Evolutionary conservation across 148 eudicot genomes (phyloP), one percentile per base, ranked within the genome.

Genomic region (Heliosperma pusillum): DNA sequence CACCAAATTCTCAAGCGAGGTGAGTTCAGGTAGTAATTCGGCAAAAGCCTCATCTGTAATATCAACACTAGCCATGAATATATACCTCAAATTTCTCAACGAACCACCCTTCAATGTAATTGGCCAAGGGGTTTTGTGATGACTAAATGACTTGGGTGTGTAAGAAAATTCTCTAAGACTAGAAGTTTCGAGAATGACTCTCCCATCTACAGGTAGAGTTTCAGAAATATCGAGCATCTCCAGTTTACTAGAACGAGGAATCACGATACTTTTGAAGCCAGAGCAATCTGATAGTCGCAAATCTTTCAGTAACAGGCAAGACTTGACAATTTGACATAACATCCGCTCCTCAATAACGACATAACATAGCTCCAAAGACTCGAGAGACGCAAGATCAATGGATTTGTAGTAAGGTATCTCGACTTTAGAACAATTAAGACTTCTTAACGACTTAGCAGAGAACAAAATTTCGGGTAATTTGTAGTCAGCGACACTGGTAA

Each of bases 1-100:
- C 15, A 5, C 22, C 55, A 2, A 3, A 13, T 10, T 73, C 21
- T 40, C 66, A 40, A 73, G 3, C 11, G 0, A 44, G 40, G 1
- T 4, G 21, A 59, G 66, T 17, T 45, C 66, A 29, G 76, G 30
- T n/a, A 73, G 53, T 60, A 59, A 45, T 42, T 73, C 40, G 10
- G 10, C 33, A 58, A 73, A 24, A 59, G 12, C 10, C 9, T 59
- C 63, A 10, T 58, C 56, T 6, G 10, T 20, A 40, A 73, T 24
- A 40, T 17, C 9, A 73, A 62, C 30, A 4, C 0, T 16, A 36
- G 4, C 36, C 3, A 73, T 10, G 40, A 5, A 25, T 15, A 73
- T 11, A 0, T 1, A 20, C 67, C 66, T 73, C 66, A 73, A 57
- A 22, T 40, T 73, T 16, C 53, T 59, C 19, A 59, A 40, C 7